Percentiles rank a stretch among this genome's conserved stretches.
These are phyloP conservation scores for Cyclocybe cylindracea DNA, from an alignment of 768 basidiomycete species.

Conservation along the genomic window DNA sequence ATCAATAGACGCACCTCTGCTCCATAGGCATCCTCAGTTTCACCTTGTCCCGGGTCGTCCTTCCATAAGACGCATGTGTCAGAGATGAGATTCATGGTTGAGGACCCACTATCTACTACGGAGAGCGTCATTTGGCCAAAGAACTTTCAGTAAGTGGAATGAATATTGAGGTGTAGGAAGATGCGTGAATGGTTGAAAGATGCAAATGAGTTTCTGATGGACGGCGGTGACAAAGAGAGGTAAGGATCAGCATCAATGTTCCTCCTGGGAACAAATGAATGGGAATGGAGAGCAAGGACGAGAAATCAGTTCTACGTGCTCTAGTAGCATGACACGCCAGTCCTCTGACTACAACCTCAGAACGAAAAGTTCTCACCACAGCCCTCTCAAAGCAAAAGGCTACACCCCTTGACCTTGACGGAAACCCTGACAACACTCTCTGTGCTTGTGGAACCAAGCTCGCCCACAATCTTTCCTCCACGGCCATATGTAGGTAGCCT, in stretches of 20 bases:
- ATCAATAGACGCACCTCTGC: constrained; percentile 55
- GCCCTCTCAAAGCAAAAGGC: background rate
- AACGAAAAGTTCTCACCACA: too few species aligned
- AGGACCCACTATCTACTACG: constrained; percentile 34
- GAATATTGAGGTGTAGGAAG: too few species aligned
- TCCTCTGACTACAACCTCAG: too few species aligned
- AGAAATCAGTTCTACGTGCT: too few species aligned
- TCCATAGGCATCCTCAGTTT: constrained; percentile 84
- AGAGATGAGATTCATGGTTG: constrained; percentile 27
- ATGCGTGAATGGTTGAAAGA: too few species aligned
- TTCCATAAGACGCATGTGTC: constrained; percentile 32
- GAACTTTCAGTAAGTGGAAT: constrained; percentile 32
- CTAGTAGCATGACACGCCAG: too few species aligned
- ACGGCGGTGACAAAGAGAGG: too few species aligned
- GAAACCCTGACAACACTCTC: constrained; percentile 31
- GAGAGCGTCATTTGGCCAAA: constrained; percentile 36
- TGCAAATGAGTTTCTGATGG: too few species aligned
- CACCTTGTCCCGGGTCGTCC: constrained; percentile 33
- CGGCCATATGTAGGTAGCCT: constrained; percentile 37
- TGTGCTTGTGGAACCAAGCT: constrained; percentile 31
- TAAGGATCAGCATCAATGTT: too few species aligned
- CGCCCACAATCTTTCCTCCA: constrained; percentile 32
- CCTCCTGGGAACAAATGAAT: too few species aligned
- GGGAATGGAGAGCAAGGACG: too few species aligned
- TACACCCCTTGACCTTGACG: constrained; percentile 39